Conservation (phyloP, 2,329 filamentous ascomycete species). For the Thielaviopsis cerberus region DNA sequence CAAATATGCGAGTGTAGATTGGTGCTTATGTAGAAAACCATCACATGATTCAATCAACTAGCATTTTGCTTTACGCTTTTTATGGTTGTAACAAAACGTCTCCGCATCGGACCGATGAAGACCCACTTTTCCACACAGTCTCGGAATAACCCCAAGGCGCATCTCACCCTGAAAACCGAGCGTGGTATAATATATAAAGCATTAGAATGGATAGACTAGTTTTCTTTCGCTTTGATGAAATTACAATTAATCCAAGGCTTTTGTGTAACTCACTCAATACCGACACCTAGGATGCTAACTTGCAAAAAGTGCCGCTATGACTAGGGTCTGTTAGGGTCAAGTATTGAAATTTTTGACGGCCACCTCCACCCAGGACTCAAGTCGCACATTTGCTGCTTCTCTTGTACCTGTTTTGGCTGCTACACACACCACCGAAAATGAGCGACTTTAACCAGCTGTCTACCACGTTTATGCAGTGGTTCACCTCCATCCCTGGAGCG, state of each 20-base stretch:
- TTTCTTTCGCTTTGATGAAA: too few species aligned
- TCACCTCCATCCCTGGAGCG: conserved; percentile 30
- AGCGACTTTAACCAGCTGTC: conserved; percentile 26
- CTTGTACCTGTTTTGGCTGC: neutral
- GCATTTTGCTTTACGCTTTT: neutral
- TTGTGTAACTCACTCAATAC: too few species aligned
- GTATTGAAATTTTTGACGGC: neutral
- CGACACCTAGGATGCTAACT: neutral
- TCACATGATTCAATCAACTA: neutral
- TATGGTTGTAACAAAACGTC: too few species aligned
- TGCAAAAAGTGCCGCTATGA: neutral
- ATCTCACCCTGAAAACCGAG: neutral
- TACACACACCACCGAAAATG: conserved; percentile 15
- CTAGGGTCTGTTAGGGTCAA: neutral
- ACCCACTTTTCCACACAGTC: neutral
- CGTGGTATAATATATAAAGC: too few species aligned
- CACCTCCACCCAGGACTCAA: neutral
- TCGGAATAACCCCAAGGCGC: neutral
- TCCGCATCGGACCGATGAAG: neutral
- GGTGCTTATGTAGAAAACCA: neutral
- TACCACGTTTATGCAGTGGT: conserved; percentile 33
- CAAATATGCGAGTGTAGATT: neutral
- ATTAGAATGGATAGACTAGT: too few species aligned
- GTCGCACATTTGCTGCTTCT: neutral
- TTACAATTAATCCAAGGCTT: too few species aligned